Base-by-base conservation (phyloP, 768 basidiomycete species). In the Podaxis sp. region DNA sequence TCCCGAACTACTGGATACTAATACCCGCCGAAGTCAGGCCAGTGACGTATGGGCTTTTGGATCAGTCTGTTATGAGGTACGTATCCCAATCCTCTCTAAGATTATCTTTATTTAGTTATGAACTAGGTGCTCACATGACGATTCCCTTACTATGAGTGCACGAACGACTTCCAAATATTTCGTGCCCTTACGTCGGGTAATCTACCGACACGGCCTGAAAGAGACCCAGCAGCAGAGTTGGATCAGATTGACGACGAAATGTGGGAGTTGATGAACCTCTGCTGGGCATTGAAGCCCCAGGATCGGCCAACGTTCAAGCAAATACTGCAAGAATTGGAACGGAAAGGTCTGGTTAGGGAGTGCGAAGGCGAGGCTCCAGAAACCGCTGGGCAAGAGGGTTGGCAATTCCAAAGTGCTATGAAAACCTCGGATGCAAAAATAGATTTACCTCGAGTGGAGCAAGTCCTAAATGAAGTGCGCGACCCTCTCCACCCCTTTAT, bases 21-120 rank as follows among this genome's bases (percentile, higher is more conserved):
- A 40, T 20, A 2, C 52, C 22, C 26, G 22, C 7, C 33, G 49
- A 6, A 33, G 26, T 30, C n/a, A 28, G 13, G 64, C 60, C 24
- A 68, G 64, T 52, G 67, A 68, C 28, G 56, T 67, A 38, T 68
- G 67, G 52, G 59, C 67, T 22, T 65, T 66, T 63, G 63, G 60
- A 13, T 65, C 64, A 33, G 52, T 65, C 17, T 60, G 59, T 38
- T 68, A 62, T 41, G 66, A 68, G 62, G 67, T 66, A n/a, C 11
- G 54, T 10, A 13, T 38, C 22, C 10, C 20, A 4, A 26, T 4
- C 15, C 15, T 46, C 20, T 15, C 44, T 17, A n/a, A 24, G 8
- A 13, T 55, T 4, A 38, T 10, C 36, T n/a, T 40, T 2, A 55
- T 15, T 15, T 53, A 37, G 30, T 11, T 7, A 28, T 6, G 24